A percentile compares a stretch with the other conserved stretches of the same genome.
phyloP scores from a whole-genome alignment of 139 green algal species.

The Asterochloris sp. region DNA sequence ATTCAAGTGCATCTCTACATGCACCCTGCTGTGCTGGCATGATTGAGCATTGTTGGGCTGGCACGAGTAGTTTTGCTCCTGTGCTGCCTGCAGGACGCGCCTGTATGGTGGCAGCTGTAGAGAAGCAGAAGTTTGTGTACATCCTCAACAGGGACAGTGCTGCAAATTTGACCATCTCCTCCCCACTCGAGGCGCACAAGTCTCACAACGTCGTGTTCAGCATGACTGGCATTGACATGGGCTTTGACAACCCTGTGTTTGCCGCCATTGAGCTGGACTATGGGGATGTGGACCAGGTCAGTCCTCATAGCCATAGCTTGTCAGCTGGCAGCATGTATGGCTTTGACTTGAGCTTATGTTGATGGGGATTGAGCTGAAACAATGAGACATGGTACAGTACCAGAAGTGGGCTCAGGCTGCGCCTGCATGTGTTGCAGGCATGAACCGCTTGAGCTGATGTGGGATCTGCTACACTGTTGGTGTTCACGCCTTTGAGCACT shows the following conservation, averaged over 20 bases:
- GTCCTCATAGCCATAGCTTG: background rate
- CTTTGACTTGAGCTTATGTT: too few species aligned
- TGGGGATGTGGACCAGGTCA: slow-evolving; percentile 82
- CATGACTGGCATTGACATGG: slow-evolving; percentile 86
- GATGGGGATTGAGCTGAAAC: too few species aligned
- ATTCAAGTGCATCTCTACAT: too few species aligned
- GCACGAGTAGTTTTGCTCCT: slow-evolving; percentile 12
- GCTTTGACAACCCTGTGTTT: slow-evolving; percentile 99
- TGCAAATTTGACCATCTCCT: slow-evolving; percentile 96
- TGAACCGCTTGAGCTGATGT: too few species aligned
- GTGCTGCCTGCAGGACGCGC: slow-evolving; percentile 61
- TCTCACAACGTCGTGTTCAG: slow-evolving; percentile 80
- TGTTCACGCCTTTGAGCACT: too few species aligned
- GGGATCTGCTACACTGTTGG: too few species aligned
- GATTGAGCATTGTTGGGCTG: too few species aligned
- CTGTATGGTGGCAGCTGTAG: slow-evolving; percentile 88
- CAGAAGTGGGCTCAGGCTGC: background rate
- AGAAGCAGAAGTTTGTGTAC: slow-evolving; percentile 99
- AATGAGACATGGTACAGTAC: too few species aligned
- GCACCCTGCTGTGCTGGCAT: too few species aligned
- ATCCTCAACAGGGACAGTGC: slow-evolving; percentile 94
- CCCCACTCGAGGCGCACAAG: slow-evolving; percentile 97
- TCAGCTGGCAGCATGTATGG: too few species aligned
- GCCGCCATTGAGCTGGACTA: slow-evolving; percentile 98
- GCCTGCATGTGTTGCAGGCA: background rate